Percentiles rank a stretch among this genome's conserved stretches.
phyloP scores from a whole-genome alignment of 2,329 filamentous ascomycete genomes.

The Dactylellina leptospora region DNA sequence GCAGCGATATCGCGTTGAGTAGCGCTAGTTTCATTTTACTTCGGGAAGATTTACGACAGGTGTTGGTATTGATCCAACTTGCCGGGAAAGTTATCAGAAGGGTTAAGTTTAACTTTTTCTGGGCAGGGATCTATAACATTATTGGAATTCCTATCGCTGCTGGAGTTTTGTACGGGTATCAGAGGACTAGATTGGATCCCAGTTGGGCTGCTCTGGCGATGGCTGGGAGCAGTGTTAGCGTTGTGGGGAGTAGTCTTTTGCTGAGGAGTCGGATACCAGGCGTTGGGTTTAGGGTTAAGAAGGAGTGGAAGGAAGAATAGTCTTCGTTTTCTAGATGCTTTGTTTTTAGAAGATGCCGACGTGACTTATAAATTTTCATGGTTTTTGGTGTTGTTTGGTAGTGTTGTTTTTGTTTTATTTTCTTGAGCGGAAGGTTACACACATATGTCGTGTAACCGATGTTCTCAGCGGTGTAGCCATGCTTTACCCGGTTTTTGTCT shows the following conservation, averaged over 20 bases:
- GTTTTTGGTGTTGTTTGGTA: too few species aligned
- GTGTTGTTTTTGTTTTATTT: too few species aligned
- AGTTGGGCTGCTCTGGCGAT: conserved; percentile 92
- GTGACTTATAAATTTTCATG: too few species aligned
- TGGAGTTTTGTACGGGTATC: conserved; percentile 72
- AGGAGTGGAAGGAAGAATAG: conserved; percentile 24
- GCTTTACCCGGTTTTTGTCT: too few species aligned
- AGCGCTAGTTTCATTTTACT: conserved; percentile 83
- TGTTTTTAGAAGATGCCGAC: too few species aligned
- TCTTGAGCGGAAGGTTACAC: too few species aligned
- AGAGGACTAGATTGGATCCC: conserved; percentile 68
- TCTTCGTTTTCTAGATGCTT: too few species aligned
- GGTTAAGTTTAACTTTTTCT: conserved; percentile 84
- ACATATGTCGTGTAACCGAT: too few species aligned
- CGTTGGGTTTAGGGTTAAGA: conserved; percentile 61
- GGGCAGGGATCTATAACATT: conserved; percentile 84
- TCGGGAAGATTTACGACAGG: conserved; percentile 72
- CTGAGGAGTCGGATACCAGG: conserved; percentile 66
- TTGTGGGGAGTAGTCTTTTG: conserved; percentile 81
- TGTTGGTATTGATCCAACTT: conserved; percentile 77
- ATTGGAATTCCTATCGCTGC: conserved; percentile 81
- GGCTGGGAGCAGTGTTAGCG: conserved; percentile 89
- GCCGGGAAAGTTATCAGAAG: conserved; percentile 76
- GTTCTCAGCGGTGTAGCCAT: too few species aligned
- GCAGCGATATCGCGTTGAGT: conserved; percentile 82